Conservation (phyloP, 2,329 filamentous ascomycete genomes). For the Calonectria honghensis region DNA sequence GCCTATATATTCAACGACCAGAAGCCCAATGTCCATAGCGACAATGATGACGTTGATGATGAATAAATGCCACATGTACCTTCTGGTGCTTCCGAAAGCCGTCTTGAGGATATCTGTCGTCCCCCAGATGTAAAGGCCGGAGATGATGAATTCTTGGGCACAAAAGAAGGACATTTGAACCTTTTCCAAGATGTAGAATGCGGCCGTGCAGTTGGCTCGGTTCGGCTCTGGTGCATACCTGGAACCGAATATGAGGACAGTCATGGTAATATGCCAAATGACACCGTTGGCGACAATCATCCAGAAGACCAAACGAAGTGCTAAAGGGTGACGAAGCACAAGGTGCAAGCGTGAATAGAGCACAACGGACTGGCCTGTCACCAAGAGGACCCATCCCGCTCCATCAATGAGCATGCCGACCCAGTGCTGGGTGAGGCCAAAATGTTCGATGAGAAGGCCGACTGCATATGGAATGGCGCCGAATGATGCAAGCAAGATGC, state of each 20-base stretch:
- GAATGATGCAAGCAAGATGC: conserved; percentile 4
- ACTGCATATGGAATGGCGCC: conserved; percentile 2
- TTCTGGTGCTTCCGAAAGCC: conserved; percentile 11
- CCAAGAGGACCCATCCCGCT: conserved; percentile 65
- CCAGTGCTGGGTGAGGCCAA: conserved; percentile 34
- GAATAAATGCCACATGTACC: conserved; percentile 42
- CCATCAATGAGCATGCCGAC: conserved; percentile 45
- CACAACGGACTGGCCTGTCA: conserved; percentile 76
- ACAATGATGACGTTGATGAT: conserved; percentile 44
- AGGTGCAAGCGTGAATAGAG: conserved; percentile 78
- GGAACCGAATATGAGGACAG: conserved; percentile 71
- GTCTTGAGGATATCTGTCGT: conserved; percentile 16
- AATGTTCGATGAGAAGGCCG: not conserved
- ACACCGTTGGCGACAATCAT: conserved; percentile 75
- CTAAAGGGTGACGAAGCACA: conserved; percentile 69
- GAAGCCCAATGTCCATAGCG: conserved; percentile 44
- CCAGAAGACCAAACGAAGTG: conserved; percentile 68
- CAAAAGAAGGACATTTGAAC: conserved; percentile 20
- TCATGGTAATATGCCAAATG: conserved; percentile 72
- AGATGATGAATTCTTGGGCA: conserved; percentile 7
- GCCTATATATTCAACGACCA: conserved; percentile 41
- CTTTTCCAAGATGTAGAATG: conserved; percentile 6
- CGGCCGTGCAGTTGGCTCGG: conserved; percentile 51
- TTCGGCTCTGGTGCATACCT: conserved; percentile 59
- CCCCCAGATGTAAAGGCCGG: conserved; percentile 14